Conservation (phyloP, 148 eudicot genomes). For the Pouteria glomerata region DNA sequence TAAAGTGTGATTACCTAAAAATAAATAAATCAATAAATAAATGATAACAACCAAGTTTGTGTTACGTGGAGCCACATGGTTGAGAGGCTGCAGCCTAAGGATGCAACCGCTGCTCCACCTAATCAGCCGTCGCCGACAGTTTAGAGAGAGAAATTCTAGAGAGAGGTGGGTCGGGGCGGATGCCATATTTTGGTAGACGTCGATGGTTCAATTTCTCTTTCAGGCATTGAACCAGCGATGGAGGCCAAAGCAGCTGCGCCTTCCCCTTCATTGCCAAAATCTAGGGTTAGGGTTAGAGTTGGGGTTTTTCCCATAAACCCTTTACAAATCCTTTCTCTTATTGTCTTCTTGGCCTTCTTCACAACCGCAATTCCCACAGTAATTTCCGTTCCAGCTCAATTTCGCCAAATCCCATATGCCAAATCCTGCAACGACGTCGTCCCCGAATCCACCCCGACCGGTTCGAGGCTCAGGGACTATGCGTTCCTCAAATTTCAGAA, state of each 20-base stretch:
- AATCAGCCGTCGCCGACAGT: neutral
- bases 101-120: neutral
- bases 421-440: conserved; percentile 45
- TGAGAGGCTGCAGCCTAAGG: neutral
- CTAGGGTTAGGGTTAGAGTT: conserved; percentile 8
- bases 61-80: no score
- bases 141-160: conserved; percentile 2
- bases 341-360: conserved; percentile 7
- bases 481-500: conserved; percentile 18
- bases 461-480: conserved; percentile 6
- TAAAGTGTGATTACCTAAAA: no score
- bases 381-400: neutral
- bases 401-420: conserved; percentile 39
- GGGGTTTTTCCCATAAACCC: conserved; percentile 1
- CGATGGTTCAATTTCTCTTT: neutral
- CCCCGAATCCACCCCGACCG: conserved; percentile 22
- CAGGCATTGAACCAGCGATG: conserved; percentile 6
- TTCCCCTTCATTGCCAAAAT: neutral
- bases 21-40: neutral
- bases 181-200: neutral
- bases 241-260: neutral
- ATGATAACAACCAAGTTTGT: no score
- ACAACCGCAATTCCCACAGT: neutral
- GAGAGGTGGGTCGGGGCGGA: neutral
- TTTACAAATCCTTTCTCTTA: conserved; percentile 6